Conservation (phyloP, 2,329 filamentous ascomycete species). For the Drechslera avenae region DNA sequence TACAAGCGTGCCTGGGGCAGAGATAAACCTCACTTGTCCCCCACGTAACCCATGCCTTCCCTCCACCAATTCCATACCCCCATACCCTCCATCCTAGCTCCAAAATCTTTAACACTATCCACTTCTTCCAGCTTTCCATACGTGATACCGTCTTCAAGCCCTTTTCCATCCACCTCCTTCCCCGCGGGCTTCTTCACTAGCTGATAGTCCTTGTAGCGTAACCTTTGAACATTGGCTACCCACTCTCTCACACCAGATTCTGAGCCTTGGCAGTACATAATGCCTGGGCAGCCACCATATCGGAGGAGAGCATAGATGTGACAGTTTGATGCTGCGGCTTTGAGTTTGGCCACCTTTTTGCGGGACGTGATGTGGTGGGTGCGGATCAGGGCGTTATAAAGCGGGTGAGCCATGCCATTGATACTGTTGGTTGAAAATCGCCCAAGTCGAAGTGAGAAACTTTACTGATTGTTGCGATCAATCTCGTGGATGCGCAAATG, state of each 20-base stretch:
- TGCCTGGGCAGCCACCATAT: slow-evolving; percentile 70
- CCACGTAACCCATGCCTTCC: slow-evolving; percentile 65
- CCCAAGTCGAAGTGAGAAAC: background rate
- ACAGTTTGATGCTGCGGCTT: slow-evolving; percentile 65
- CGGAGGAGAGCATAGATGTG: slow-evolving; percentile 69
- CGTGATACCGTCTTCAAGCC: slow-evolving; percentile 3
- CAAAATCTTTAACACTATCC: slow-evolving; percentile 68
- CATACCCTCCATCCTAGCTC: slow-evolving; percentile 62
- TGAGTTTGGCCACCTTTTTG: slow-evolving; percentile 70
- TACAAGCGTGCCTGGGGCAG: no score
- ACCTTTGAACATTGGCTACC: slow-evolving; percentile 66
- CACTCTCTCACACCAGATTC: slow-evolving; percentile 63
- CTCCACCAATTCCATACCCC: slow-evolving; percentile 70
- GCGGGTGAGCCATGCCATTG: slow-evolving; percentile 27
- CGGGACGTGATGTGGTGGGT: slow-evolving; percentile 83
- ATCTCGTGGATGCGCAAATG: slow-evolving; percentile 4
- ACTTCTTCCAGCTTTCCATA: slow-evolving; percentile 59
- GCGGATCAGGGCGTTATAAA: slow-evolving; percentile 68
- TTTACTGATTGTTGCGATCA: no score
- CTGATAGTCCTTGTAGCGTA: slow-evolving; percentile 76
- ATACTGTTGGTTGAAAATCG: background rate
- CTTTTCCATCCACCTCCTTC: slow-evolving; percentile 20
- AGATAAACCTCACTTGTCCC: slow-evolving; percentile 19
- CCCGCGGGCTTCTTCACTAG: slow-evolving; percentile 61
- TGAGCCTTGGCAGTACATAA: slow-evolving; percentile 78